Base-by-base conservation (phyloP, 768 basidiomycete genomes). In the Ephemerocybe angulata region DNA sequence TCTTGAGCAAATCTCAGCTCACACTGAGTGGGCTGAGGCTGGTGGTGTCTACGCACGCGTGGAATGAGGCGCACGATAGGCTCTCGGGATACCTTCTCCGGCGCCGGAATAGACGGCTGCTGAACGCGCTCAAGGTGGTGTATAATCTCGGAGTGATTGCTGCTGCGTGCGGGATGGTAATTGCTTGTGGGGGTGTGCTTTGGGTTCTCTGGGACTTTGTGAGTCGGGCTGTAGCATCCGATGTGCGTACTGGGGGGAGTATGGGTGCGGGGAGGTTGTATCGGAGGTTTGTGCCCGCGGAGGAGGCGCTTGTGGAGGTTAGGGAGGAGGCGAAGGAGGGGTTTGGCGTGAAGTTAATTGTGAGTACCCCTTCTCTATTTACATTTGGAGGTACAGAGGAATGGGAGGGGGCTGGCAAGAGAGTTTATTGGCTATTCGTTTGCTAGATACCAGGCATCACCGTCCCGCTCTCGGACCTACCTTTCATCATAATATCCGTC, bases 391-490 rank as follows among this genome's bases (percentile, higher is more conserved):
- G n/a, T n/a, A n/a, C n/a, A n/a, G n/a, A n/a, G n/a, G n/a, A n/a
- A n/a, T n/a, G n/a, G n/a, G n/a, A n/a, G n/a, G n/a, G n/a, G n/a
- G n/a, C n/a, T n/a, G n/a, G n/a, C n/a, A n/a, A n/a, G n/a, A n/a
- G n/a, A n/a, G 21, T 21, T 35, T 24, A 27, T 22, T 15, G 48
- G 12, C 17, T 46, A 25, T 3, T 15, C 11, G 17, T 25, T 13
- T 53, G 52, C 12, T 59, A 93, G 90, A 84, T 95, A 33, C 92
- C 93, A 21, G 92, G 92, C 1, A 57, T 92, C 6, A 95, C 90
- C 2, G 82, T 89, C 1, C 92, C 92, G 1, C 62, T 90, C n/a
- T 69, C 71, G 24, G 85, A 94, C 63, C 63, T 90, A 1, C 87
- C 87, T 4, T 59, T 85, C 15, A 80, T 93, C 46, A 60, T 93